Base-by-base conservation (phyloP, 2,329 filamentous ascomycete species). In the Fusarium verticillioides region DNA sequence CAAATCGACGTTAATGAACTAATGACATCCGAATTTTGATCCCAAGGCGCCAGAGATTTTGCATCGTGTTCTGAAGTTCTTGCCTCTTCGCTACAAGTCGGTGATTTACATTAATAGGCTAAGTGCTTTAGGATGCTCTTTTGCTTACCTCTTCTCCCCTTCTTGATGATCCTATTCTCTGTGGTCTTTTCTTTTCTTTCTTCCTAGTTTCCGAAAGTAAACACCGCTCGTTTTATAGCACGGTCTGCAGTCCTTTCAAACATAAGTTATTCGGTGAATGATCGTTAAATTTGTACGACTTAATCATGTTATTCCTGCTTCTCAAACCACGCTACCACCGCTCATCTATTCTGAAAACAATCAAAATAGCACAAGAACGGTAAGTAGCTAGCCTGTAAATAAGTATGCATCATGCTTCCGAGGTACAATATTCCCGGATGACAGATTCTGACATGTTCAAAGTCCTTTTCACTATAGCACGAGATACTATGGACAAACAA, bases 381-480 rank as follows among this genome's bases (percentile, higher is more conserved):
- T 47, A 21, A 16, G 19, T 30, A 1, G 11, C 9, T 21, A 30
- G 13, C 26, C 19, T 47, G 9, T 4, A 16, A 11, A 28, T 8
- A 2, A 44, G 19, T 8, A 30, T 8, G 1, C 13, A 15, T 11
- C 26, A 4, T 16, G 19, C 26, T 47, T 47, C 26, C 2, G 4
- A 5, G 0, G 9, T 11, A 11, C 7, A 30, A 1, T 9, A 1
- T 4, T 15, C 12, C 5, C 21, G 9, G 6, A 11, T 16, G 2
- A 11, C 5, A 16, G 9, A 16, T 30, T 16, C 26, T 47, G 13
- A 47, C 26, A 30, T 0, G 19, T 47, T 11, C 0, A 10, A 8
- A 47, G 44, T 21, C 19, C 2, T 5, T 30, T 21, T 21, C 19
- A 11, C 9, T 4, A 30, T 0, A 47, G 26, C 13, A 47, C 12